A percentile compares a stretch with the other conserved stretches of the same genome.
Conservation (phyloP, 2,329 filamentous ascomycete genomes). For the Tolypocladium tundrense region DNA sequence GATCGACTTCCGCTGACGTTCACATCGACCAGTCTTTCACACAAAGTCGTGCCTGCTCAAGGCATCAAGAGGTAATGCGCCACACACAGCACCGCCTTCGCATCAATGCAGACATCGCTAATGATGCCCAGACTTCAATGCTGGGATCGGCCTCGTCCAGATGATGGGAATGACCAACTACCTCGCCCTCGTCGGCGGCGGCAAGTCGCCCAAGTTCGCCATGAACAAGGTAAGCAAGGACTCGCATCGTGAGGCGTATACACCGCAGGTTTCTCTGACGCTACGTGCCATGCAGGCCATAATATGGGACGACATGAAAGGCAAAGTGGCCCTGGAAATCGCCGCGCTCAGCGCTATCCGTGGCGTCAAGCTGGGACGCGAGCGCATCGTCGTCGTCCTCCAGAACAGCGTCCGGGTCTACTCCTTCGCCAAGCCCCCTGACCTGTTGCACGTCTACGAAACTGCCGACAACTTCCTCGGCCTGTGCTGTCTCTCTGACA, state of each 20-base stretch:
- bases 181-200: slow-evolving; percentile 80
- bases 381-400: slow-evolving; percentile 69
- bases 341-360: slow-evolving; percentile 73
- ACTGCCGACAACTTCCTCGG: slow-evolving; percentile 79
- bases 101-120: background rate
- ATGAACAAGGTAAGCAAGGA: slow-evolving; percentile 59
- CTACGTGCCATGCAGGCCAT: slow-evolving; percentile 43
- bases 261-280: background rate
- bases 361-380: slow-evolving; percentile 65
- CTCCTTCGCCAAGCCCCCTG: slow-evolving; percentile 62
- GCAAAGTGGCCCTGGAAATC: slow-evolving; percentile 63
- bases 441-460: slow-evolving; percentile 65
- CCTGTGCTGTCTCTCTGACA: slow-evolving; percentile 65
- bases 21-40: slow-evolving; percentile 50
- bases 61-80: slow-evolving; percentile 31
- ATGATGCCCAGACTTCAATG: slow-evolving; percentile 55
- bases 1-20: slow-evolving; percentile 13
- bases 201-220: slow-evolving; percentile 73
- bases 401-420: slow-evolving; percentile 77
- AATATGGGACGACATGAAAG: slow-evolving; percentile 83
- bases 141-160: slow-evolving; percentile 70
- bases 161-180: slow-evolving; percentile 86
- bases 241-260: background rate
- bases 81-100: background rate
- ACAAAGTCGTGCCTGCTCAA: slow-evolving; percentile 62